phyloP scores from a whole-genome alignment of 108 stramenopile genomes.

The Phaeodactylum tricornutum region DNA sequence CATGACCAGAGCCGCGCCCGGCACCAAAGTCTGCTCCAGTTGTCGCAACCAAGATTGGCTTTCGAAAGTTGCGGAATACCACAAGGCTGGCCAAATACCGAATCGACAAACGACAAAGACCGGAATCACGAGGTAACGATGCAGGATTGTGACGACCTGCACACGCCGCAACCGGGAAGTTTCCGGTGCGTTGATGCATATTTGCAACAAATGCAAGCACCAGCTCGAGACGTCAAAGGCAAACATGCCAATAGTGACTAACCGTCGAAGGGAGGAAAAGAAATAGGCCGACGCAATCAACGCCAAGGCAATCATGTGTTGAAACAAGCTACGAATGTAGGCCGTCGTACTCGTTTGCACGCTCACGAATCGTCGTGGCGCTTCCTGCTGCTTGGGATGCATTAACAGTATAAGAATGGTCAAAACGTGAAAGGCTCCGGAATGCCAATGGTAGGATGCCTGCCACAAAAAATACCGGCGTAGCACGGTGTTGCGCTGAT shows the following conservation, averaged over 20 bases:
- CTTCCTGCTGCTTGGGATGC: neutral
- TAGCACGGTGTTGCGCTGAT: constrained; percentile 41
- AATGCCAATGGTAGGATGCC: constrained; percentile 71
- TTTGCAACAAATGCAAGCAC: constrained; percentile 61
- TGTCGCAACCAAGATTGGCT: constrained; percentile 66
- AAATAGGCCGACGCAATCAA: constrained; percentile 46
- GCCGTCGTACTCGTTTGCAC: constrained; percentile 9
- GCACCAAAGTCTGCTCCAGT: constrained; percentile 60
- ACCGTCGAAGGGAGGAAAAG: constrained; percentile 56
- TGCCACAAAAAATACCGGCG: constrained; percentile 64
- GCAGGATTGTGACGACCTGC: constrained; percentile 26
- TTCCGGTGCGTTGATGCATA: constrained; percentile 42
- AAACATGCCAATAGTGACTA: constrained; percentile 68
- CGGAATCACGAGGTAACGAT: constrained; percentile 50
- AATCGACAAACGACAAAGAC: constrained; percentile 58
- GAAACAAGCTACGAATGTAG: constrained; percentile 37
- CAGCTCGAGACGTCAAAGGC: constrained; percentile 55
- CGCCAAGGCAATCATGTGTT: constrained; percentile 48
- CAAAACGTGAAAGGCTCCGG: constrained; percentile 55
- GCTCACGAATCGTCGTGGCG: neutral
- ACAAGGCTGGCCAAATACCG: constrained; percentile 59
- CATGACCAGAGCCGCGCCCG: constrained; percentile 16
- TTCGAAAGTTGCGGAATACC: constrained; percentile 60
- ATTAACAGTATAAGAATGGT: constrained; percentile 42
- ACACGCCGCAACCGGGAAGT: constrained; percentile 9